Evolutionary conservation across 192 early-diverging fungal genomes (phyloP).

Genomic region (Linnemannia elongata): DNA sequence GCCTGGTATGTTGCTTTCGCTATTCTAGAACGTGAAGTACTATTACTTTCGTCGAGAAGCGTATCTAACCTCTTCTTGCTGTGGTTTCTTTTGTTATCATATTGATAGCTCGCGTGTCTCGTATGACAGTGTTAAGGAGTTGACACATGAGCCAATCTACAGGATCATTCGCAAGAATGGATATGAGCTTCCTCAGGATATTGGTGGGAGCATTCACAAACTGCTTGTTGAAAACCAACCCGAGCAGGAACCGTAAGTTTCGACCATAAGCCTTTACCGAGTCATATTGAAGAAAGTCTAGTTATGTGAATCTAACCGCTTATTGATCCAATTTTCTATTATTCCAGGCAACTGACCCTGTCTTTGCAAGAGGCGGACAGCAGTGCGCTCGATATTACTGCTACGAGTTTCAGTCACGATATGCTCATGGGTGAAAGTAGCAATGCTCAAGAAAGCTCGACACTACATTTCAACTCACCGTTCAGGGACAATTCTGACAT

Average conservation of each 20-base stretch:
- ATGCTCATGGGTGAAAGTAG: neutral
- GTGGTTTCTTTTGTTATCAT: neutral
- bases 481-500: neutral
- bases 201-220: slow-evolving; percentile 2
- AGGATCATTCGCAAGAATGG: slow-evolving; percentile 19
- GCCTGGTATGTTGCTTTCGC: slow-evolving; percentile 3
- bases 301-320: neutral
- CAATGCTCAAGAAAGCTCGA: neutral
- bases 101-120: slow-evolving; percentile 4
- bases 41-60: too few species aligned
- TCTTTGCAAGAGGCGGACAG: neutral
- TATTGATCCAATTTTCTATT: neutral
- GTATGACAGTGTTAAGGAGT: slow-evolving; percentile 1
- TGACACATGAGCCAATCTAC: slow-evolving; percentile 6
- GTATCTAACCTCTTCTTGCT: neutral
- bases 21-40: neutral
- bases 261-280: neutral
- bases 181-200: neutral
- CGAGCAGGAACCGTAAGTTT: neutral
- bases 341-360: neutral
- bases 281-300: neutral
- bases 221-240: slow-evolving; percentile 3
- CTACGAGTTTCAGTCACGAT: neutral
- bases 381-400: neutral
- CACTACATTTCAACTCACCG: neutral